Conservation (phyloP, 768 basidiomycete genomes). For the Artomyces pyxidatus region DNA sequence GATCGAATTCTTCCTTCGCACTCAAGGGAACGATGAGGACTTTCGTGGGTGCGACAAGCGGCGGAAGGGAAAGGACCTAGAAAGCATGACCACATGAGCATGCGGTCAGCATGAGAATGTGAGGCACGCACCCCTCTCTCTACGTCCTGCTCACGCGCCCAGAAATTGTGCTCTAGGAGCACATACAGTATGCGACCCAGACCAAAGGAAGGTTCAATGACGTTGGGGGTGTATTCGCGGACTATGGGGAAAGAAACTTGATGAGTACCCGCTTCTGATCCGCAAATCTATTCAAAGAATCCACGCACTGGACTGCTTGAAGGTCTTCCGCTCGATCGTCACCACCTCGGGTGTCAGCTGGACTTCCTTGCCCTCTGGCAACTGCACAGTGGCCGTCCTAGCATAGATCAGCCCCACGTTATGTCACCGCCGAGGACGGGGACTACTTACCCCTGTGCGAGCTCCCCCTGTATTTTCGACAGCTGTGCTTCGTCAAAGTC, state of each 20-base stretch:
- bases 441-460: conserved; percentile 59
- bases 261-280: conserved; percentile 8
- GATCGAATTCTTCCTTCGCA: conserved; percentile 74
- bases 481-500: conserved; percentile 62
- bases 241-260: conserved; percentile 39
- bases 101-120: conserved; percentile 2
- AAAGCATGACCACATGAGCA: conserved; percentile 8
- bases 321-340: conserved; percentile 72
- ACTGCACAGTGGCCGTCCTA: conserved; percentile 48
- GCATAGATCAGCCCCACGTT: conserved; percentile 9
- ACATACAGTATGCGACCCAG: conserved; percentile 93
- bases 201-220: conserved; percentile 98
- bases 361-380: conserved; percentile 59
- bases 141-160: conserved; percentile 87
- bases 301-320: conserved; percentile 76
- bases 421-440: conserved; percentile 3
- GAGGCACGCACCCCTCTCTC: conserved; percentile 71
- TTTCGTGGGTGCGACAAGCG: conserved; percentile 90
- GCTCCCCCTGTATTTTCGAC: conserved; percentile 55
- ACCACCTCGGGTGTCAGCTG: conserved; percentile 65
- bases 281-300: not conserved
- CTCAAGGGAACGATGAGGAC: conserved; percentile 94
- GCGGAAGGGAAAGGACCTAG: conserved; percentile 85
- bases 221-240: conserved; percentile 93
- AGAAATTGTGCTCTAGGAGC: conserved; percentile 92